phyloP scores from a whole-genome alignment of 768 basidiomycete genomes.

The Mycena haematopus region DNA sequence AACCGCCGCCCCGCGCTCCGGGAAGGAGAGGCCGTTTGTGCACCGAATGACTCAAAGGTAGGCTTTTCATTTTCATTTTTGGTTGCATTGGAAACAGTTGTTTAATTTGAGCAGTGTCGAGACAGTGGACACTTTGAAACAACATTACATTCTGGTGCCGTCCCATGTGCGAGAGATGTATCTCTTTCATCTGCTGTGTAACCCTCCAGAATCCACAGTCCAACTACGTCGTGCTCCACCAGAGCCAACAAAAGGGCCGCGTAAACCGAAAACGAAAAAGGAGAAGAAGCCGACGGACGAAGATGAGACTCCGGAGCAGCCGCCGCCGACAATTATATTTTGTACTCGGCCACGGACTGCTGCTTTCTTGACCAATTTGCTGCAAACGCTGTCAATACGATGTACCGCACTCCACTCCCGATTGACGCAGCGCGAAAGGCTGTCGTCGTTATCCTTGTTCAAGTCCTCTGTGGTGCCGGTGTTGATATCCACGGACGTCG shows the following conservation, averaged over 20 bases:
- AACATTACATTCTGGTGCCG: slow-evolving; percentile 90
- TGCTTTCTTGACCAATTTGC: slow-evolving; percentile 83
- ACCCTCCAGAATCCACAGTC: slow-evolving; percentile 82
- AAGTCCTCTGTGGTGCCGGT: slow-evolving; percentile 88
- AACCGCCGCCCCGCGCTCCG: slow-evolving; percentile 71
- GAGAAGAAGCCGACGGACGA: slow-evolving; percentile 48
- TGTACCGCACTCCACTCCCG: slow-evolving; percentile 92
- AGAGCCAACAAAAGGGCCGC: slow-evolving; percentile 48
- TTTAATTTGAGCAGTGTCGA: slow-evolving; percentile 63
- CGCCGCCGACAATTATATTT: slow-evolving; percentile 97
- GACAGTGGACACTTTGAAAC: slow-evolving; percentile 88
- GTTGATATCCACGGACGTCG: slow-evolving; percentile 94
- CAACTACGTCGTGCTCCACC: slow-evolving; percentile 71
- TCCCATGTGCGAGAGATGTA: slow-evolving; percentile 94
- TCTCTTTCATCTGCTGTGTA: slow-evolving; percentile 86
- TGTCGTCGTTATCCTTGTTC: slow-evolving; percentile 86
- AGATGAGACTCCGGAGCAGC: slow-evolving; percentile 66
- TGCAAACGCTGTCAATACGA: slow-evolving; percentile 82
- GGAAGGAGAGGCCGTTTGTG: slow-evolving; percentile 88
- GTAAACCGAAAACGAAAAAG: slow-evolving; percentile 41
- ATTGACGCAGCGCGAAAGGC: slow-evolving; percentile 88
- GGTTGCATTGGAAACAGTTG: no score
- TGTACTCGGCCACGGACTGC: slow-evolving; percentile 85
- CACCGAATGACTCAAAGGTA: slow-evolving; percentile 80
- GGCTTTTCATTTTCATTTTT: slow-evolving; percentile 34